phyloP scores from a whole-genome alignment of 1,284 basidiomycete species.

The Tetrapyrgos nigripes region DNA sequence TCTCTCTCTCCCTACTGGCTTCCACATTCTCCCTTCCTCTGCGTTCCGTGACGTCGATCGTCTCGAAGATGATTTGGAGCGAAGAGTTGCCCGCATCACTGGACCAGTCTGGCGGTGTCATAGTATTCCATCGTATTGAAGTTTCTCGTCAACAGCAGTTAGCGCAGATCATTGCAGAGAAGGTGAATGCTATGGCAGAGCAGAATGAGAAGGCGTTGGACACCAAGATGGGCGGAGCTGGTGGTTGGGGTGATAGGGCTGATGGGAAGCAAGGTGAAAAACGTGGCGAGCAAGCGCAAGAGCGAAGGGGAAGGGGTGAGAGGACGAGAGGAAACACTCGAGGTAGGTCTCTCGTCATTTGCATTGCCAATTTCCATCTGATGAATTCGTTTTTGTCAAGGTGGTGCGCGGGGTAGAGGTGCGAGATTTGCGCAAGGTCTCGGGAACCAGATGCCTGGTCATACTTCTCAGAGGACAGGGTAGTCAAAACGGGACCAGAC shows the following conservation, averaged over 20 bases:
- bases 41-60: conserved; percentile 87
- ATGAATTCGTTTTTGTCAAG: conserved; percentile 33
- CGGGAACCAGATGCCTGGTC: conserved; percentile 73
- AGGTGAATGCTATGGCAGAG: conserved; percentile 88
- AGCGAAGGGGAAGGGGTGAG: conserved; percentile 74
- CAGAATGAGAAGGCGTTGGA: conserved; percentile 97
- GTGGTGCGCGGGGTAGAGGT: conserved; percentile 69
- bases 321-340: conserved; percentile 61
- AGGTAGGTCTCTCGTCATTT: conserved; percentile 44
- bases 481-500: too few relatives aligned
- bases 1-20: conserved; percentile 88
- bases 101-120: conserved; percentile 86
- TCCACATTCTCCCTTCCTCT: conserved; percentile 87
- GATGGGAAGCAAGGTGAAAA: conserved; percentile 80
- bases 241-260: conserved; percentile 71
- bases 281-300: conserved; percentile 76
- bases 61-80: conserved; percentile 99
- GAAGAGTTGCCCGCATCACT: conserved; percentile 95
- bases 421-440: conserved; percentile 81
- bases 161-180: conserved; percentile 88
- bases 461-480: conserved; percentile 33
- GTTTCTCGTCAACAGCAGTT: conserved; percentile 90
- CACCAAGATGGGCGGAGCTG: conserved; percentile 77
- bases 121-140: conserved; percentile 92
- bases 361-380: neutral